Conservation (phyloP, 2,329 filamentous ascomycete species). For the Bisporella sp. region DNA sequence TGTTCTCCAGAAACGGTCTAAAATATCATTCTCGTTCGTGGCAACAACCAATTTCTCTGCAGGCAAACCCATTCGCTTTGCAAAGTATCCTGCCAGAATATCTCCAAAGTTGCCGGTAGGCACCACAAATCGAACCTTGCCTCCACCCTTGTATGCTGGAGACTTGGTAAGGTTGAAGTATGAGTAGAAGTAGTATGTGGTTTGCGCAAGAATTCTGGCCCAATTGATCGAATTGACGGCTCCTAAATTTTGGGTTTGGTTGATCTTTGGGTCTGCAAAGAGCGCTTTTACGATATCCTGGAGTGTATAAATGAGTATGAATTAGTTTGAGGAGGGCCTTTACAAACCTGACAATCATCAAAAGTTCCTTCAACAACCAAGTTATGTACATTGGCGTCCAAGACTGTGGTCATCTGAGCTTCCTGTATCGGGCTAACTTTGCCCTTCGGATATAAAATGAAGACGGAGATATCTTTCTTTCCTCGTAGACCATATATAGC, state of each 20-base stretch:
- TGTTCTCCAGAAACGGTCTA: constrained; percentile 90
- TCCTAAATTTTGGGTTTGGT: constrained; percentile 74
- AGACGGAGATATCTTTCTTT: constrained; percentile 95
- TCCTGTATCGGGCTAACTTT: constrained; percentile 89
- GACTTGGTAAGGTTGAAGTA: constrained; percentile 71
- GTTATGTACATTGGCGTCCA: constrained; percentile 90
- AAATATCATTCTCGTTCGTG: constrained; percentile 96
- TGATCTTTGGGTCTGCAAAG: constrained; percentile 80
- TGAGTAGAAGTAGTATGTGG: constrained; percentile 92
- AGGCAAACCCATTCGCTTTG: constrained; percentile 81
- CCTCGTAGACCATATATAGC: constrained; percentile 92
- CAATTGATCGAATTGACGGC: constrained; percentile 98
- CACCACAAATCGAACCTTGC: constrained; percentile 77
- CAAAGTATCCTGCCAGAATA: constrained; percentile 89
- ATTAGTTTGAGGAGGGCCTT: constrained; percentile 13
- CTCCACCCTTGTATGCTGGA: constrained; percentile 52
- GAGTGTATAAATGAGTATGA: constrained; percentile 6
- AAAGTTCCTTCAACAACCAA: constrained; percentile 85
- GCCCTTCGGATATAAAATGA: constrained; percentile 89
- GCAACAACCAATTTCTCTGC: constrained; percentile 83
- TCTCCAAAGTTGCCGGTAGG: constrained; percentile 97
- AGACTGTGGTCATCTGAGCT: constrained; percentile 92
- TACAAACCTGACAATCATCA: constrained; percentile 77
- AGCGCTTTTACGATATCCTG: constrained; percentile 89
- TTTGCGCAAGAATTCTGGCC: constrained; percentile 91